A percentile compares a stretch with the other conserved stretches of the same genome.
Conservation (phyloP, 2,329 filamentous ascomycete genomes). For the Hyphodiscus sp. region DNA sequence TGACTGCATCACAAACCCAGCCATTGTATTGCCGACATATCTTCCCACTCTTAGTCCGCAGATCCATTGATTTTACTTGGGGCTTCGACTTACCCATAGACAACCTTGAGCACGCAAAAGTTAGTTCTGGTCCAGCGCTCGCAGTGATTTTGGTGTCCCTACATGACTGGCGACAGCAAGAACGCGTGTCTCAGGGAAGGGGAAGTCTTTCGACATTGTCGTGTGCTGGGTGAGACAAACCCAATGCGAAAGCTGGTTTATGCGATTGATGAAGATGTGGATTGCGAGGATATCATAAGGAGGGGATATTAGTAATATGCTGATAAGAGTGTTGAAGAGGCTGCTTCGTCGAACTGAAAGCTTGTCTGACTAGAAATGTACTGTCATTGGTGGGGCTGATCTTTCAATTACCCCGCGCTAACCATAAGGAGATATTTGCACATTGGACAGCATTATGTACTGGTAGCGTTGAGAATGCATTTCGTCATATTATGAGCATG, state of each 20-base stretch:
- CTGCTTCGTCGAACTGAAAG: not conserved
- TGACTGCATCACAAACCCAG: constrained; percentile 87
- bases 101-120: constrained; percentile 48
- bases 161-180: constrained; percentile 94
- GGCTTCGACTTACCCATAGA: constrained; percentile 57
- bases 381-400: constrained; percentile 6
- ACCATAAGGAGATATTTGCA: constrained; percentile 5
- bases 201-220: constrained; percentile 24
- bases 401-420: constrained; percentile 21
- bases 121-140: constrained; percentile 16
- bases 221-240: not conserved
- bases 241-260: not conserved
- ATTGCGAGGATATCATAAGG: not conserved
- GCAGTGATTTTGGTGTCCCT: constrained; percentile 35
- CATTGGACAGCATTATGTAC: not conserved
- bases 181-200: constrained; percentile 57
- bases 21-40: constrained; percentile 97
- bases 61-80: constrained; percentile 9
- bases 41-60: constrained; percentile 38
- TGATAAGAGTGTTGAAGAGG: not conserved
- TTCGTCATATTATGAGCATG: constrained; percentile 12
- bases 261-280: not conserved
- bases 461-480: constrained; percentile 1
- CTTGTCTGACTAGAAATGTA: not conserved
- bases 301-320: not conserved